A percentile compares a stretch with the other conserved stretches of the same genome.
Conservation (phyloP, 2,329 filamentous ascomycete genomes). For the Sodiomyces alkalinus region DNA sequence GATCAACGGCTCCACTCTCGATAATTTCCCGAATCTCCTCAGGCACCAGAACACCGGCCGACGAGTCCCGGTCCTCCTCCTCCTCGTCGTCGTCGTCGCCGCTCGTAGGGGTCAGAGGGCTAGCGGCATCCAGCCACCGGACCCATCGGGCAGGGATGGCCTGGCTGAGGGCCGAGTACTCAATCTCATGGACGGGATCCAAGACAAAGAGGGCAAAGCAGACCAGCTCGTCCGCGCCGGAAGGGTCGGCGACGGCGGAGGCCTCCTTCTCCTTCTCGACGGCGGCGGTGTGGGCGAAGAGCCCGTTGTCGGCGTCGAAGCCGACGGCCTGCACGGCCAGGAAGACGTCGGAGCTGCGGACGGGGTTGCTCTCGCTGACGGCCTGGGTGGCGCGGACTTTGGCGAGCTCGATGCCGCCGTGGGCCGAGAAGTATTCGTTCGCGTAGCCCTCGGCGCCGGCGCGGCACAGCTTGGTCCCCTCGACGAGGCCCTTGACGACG, state of each 20-base stretch:
- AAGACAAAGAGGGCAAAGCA: constrained; percentile 66
- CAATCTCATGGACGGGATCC: constrained; percentile 84
- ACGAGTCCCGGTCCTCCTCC: constrained; percentile 19
- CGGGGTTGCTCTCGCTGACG: constrained; percentile 72
- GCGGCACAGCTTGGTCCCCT: constrained; percentile 82
- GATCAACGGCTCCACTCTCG: constrained; percentile 61
- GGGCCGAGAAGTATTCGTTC: constrained; percentile 63
- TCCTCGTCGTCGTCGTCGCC: constrained; percentile 31
- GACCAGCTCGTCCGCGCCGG: constrained; percentile 44
- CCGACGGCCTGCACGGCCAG: constrained; percentile 81
- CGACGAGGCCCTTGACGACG: constrained; percentile 62
- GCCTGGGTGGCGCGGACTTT: constrained; percentile 66
- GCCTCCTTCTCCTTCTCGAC: constrained; percentile 40
- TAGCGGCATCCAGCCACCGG: constrained; percentile 72
- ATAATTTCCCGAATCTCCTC: constrained; percentile 82
- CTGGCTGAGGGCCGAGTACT: constrained; percentile 73
- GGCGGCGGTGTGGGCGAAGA: constrained; percentile 48
- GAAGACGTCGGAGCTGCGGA: constrained; percentile 88
- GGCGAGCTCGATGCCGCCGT: constrained; percentile 68
- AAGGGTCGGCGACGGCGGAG: constrained; percentile 33
- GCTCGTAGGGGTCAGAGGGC: constrained; percentile 36
- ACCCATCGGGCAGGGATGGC: constrained; percentile 73
- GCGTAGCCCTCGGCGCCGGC: constrained; percentile 83
- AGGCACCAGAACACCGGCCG: constrained; percentile 39
- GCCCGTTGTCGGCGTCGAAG: constrained; percentile 43